phyloP scores from a whole-genome alignment of 805 yeast genomes.

The Torulaspora indica region DNA sequence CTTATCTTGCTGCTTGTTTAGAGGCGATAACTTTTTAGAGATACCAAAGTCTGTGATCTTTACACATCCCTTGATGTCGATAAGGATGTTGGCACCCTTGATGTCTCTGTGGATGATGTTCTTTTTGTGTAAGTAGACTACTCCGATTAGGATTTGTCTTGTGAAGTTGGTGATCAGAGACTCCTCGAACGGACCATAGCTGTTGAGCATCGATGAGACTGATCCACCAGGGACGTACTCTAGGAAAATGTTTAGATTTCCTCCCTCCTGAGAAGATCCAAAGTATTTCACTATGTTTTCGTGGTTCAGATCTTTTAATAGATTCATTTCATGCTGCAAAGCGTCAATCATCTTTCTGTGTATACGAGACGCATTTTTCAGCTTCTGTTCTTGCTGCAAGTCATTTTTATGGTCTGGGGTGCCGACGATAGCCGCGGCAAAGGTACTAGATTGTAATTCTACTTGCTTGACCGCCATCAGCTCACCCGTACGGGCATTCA shows the following conservation, averaged over 20 bases:
- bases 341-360: conserved; percentile 68
- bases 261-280: conserved; percentile 77
- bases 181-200: conserved; percentile 78
- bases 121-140: conserved; percentile 66
- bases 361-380: conserved; percentile 28
- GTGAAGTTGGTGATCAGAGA: conserved; percentile 67
- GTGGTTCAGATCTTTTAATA: conserved; percentile 76
- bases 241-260: conserved; percentile 69
- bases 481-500: conserved; percentile 90
- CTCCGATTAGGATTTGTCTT: conserved; percentile 69
- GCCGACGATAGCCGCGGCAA: conserved; percentile 30
- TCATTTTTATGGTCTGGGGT: conserved; percentile 20
- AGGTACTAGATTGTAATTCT: conserved; percentile 49
- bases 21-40: conserved; percentile 61
- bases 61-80: conserved; percentile 74
- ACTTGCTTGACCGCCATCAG: conserved; percentile 97
- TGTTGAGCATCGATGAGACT: conserved; percentile 62
- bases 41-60: conserved; percentile 87
- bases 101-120: conserved; percentile 82
- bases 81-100: conserved; percentile 81
- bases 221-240: conserved; percentile 75
- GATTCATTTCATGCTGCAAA: conserved; percentile 70
- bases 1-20: conserved; percentile 40
- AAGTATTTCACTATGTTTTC: conserved; percentile 88
- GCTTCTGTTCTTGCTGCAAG: conserved; percentile 19